These are phyloP conservation scores for Elymus sibiricus DNA, from an alignment of 176 grass and related monocot species.

Conservation along the genomic window DNA sequence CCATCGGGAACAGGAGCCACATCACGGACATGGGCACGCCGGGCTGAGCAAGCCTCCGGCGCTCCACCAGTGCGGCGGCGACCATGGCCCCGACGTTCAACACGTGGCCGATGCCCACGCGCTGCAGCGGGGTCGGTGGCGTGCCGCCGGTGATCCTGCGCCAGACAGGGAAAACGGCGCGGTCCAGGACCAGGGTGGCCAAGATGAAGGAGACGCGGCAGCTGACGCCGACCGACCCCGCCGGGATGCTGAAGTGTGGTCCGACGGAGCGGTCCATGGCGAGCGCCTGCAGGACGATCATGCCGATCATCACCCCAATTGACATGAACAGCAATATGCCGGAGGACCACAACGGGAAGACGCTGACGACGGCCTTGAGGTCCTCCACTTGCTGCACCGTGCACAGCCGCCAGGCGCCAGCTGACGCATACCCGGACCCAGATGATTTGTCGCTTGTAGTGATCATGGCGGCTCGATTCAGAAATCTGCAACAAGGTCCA, in stretches of 20 bases:
- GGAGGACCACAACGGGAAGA: constrained; percentile 42
- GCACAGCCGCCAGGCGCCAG: constrained; percentile 13
- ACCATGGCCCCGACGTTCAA: constrained; percentile 27
- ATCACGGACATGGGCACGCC: constrained; percentile 41
- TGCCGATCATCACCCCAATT: constrained; percentile 25
- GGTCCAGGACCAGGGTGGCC: constrained; percentile 29
- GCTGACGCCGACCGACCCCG: constrained; percentile 23
- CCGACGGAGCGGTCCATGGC: constrained; percentile 52
- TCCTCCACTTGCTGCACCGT: constrained; percentile 40
- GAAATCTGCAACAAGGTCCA: background rate
- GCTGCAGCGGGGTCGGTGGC: constrained; percentile 23
- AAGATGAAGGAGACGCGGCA: background rate
- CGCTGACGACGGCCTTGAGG: constrained; percentile 29
- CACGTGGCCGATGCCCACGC: constrained; percentile 39
- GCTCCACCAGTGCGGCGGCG: constrained; percentile 40
- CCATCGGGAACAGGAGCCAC: constrained; percentile 51
- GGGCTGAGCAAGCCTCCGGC: background rate
- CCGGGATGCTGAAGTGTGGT: constrained; percentile 37
- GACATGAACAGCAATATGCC: constrained; percentile 28
- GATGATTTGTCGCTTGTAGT: background rate
- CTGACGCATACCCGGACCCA: background rate
- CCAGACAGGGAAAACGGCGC: constrained; percentile 33
- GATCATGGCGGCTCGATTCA: constrained; percentile 47
- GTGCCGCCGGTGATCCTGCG: background rate
- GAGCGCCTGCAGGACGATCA: constrained; percentile 46